phyloP scores from a whole-genome alignment of 768 basidiomycete species.

The Saitozyma podzolica region DNA sequence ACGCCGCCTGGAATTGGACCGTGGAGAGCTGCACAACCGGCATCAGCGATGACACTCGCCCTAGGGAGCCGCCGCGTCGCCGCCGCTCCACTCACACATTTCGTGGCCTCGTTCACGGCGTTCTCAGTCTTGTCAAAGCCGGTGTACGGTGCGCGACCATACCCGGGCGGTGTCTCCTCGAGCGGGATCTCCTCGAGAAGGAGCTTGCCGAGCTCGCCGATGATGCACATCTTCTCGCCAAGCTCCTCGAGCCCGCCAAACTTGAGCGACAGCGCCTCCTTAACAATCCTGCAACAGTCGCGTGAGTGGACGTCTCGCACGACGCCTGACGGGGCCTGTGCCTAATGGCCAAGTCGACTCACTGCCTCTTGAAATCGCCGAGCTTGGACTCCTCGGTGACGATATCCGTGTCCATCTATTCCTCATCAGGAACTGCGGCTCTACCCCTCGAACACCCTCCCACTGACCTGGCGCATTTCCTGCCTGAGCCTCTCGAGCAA shows the following conservation, averaged over 20 bases:
- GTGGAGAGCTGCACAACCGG: slow-evolving; percentile 27
- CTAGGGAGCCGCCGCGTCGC: neutral
- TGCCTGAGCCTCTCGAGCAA: slow-evolving; percentile 67
- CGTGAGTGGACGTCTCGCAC: neutral
- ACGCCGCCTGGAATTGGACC: slow-evolving; percentile 32
- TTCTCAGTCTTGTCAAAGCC: slow-evolving; percentile 63
- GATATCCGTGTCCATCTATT: slow-evolving; percentile 73
- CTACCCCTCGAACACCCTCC: slow-evolving; percentile 4
- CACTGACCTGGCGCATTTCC: slow-evolving; percentile 61
- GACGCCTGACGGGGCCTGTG: too few species aligned
- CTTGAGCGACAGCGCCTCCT: slow-evolving; percentile 75
- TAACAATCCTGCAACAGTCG: slow-evolving; percentile 55
- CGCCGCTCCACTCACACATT: slow-evolving; percentile 45
- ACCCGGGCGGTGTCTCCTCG: slow-evolving; percentile 75
- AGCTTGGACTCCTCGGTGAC: slow-evolving; percentile 75
- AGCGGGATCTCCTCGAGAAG: slow-evolving; percentile 73
- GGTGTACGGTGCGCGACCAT: slow-evolving; percentile 70
- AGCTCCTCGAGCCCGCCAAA: slow-evolving; percentile 83
- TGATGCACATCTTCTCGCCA: slow-evolving; percentile 74
- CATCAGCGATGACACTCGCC: neutral
- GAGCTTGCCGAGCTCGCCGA: slow-evolving; percentile 59
- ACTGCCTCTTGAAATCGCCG: slow-evolving; percentile 75
- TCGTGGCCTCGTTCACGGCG: slow-evolving; percentile 64
- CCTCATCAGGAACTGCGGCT: neutral
- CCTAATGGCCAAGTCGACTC: slow-evolving; percentile 16